Evolutionary conservation across 2,329 filamentous ascomycete genomes (phyloP), one percentile per base, ranked within the genome.

Genomic region (Emergomyces africanus): DNA sequence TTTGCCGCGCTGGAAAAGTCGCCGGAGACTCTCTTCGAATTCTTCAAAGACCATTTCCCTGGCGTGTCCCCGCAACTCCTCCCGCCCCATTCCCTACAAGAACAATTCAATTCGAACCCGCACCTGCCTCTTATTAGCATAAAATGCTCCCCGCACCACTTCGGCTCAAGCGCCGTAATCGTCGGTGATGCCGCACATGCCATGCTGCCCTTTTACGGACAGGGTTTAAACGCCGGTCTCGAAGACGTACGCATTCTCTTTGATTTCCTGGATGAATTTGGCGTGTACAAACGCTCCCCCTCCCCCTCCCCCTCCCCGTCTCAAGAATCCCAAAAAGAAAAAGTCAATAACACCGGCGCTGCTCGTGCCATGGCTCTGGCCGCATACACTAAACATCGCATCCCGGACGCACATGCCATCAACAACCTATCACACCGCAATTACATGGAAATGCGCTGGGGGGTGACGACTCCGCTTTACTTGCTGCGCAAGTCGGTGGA

Each of bases 201-300:
- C 60, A 96, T 99, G 86, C 90, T 99, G 0, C 94, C 94, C 0
- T 99, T 99, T 74, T 99, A 97, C 72, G 94, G 94, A 0, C 94
- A 99, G 72, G 94, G 94, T 42, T 95, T 99, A 85, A 99, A 99
- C 69, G 88, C 94, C 0, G 94, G 94, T 0, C 83, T 99, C 48
- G 94, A 99, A 75, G 92, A 96, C 67, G 90, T 99, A 14, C 85
- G 88, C 8, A 85, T 95, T 5, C 81, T 99, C 0, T 99, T 96
- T 73, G 83, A 85, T 0, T 79, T 87, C 49, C 78, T 97, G 1
- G 91, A 96, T 73, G 81, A 83, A 64, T 79, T 90, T 64, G 75
- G 79, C 1, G 72, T 75, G 12, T 76, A 75, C 57, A 63, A 69
- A 30, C 33, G 50, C 1, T 53, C 71, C 41, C 66, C 74, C 6